Evolutionary conservation across 768 basidiomycete genomes (phyloP), one percentile per base, ranked within the genome.

Genomic region (Suillus placidus): DNA sequence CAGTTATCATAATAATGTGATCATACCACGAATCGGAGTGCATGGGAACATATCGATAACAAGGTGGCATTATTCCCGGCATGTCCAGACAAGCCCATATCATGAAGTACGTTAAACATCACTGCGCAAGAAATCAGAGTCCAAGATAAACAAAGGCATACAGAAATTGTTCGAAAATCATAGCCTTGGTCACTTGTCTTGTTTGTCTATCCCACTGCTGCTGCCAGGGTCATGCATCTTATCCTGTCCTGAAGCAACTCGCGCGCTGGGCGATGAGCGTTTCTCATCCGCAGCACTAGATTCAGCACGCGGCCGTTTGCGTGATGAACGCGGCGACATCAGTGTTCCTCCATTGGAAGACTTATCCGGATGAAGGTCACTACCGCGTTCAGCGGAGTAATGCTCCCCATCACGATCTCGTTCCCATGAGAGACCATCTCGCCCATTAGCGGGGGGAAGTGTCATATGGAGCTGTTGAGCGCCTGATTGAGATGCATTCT

Each of bases 361-460:
- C 64, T 73, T 77, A 26, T 74, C 71, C 45, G 51, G 43, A 30
- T 61, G 55, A 12, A 60, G 35, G 63, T 64, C 65, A 18, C 40
- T 37, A 32, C 61, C 65, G 38, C 75, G 76, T 23, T 76, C 77
- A 9, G 75, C 76, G 32, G 75, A 66, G 3, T 49, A 76, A 23
- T 77, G 74, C 9, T 76, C 76, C 34, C 69, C 43, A 23, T 74
- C 68, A 52, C 74, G 71, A 37, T 77, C 75, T 5, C 75, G 75
- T 47, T 76, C 75, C 75, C 75, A 76, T 30, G 76, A 75, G 45
- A 77, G 58, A 26, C 67, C 65, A 8, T 71, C 76, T 52, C 75
- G 68, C 14, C 74, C 73, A 13, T 67, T 71, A 6, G 70, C 60
- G 1, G 71, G 66, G 6, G 73, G 72, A 47, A 78, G 71, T 5